Percentiles rank a stretch among this genome's conserved stretches.
phyloP scores from a whole-genome alignment of 305 asterid genomes.

The Caryopteris hybrid region DNA sequence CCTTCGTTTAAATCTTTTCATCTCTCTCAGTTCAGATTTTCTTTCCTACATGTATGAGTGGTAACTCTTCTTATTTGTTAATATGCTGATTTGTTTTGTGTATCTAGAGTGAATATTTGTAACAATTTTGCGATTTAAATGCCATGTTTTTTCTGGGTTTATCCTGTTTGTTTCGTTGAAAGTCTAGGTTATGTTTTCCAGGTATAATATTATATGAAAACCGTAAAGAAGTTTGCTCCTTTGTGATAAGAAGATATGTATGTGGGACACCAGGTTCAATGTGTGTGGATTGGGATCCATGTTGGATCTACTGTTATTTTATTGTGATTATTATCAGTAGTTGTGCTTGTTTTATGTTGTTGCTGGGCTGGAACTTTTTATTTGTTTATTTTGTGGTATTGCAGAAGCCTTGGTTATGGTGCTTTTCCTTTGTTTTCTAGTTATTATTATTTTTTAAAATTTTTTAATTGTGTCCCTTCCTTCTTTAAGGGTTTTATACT shows the following conservation, averaged over 20 bases:
- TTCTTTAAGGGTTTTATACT: constrained; percentile 37
- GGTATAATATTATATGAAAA: not conserved
- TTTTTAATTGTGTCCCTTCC: constrained; percentile 18
- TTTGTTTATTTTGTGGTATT: constrained; percentile 26
- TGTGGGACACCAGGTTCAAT: constrained; percentile 59
- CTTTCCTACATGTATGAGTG: constrained; percentile 2
- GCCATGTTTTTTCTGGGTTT: constrained; percentile 20
- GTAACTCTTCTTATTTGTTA: not conserved
- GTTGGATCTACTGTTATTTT: constrained; percentile 50
- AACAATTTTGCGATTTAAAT: constrained; percentile 21
- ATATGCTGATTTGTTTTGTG: not conserved
- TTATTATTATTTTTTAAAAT: constrained; percentile 10
- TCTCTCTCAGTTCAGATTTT: not conserved
- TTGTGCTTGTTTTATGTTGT: constrained; percentile 29
- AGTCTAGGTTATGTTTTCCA: constrained; percentile 19
- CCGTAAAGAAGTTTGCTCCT: constrained; percentile 19
- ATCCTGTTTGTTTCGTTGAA: constrained; percentile 18
- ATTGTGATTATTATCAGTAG: constrained; percentile 19
- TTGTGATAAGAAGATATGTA: constrained; percentile 28
- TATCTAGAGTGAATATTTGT: constrained; percentile 16
- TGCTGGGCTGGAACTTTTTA: constrained; percentile 26
- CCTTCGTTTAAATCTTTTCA: not conserved
- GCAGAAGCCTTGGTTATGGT: constrained; percentile 46
- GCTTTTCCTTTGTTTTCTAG: constrained; percentile 33
- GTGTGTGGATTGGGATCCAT: constrained; percentile 79